Percentiles rank a stretch among this genome's conserved stretches.
Evolutionary conservation across 2,329 filamentous ascomycete species (phyloP).

Genomic region (Penicillium sp.): DNA sequence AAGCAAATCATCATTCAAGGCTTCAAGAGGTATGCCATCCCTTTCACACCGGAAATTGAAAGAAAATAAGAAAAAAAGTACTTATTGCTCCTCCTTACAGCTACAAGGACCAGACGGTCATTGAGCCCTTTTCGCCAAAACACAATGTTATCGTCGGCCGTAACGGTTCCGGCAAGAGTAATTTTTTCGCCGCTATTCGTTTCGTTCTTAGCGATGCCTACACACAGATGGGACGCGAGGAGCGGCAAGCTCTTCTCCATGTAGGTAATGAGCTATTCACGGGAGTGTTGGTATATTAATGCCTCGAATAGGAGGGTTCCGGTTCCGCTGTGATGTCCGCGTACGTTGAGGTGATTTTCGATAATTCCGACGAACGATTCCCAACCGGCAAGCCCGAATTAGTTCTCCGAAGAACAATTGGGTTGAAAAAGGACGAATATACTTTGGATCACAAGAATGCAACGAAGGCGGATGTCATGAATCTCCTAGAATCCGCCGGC

Average conservation of each 20-base stretch:
- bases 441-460: constrained; percentile 95
- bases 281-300: constrained; percentile 11
- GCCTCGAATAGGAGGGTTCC: constrained; percentile 68
- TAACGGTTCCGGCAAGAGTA: constrained; percentile 98
- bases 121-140: constrained; percentile 95
- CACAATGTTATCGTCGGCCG: constrained; percentile 98
- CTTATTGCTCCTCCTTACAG: constrained; percentile 42
- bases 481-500: constrained; percentile 89
- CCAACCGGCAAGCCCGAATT: constrained; percentile 89
- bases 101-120: constrained; percentile 99
- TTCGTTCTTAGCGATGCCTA: constrained; percentile 98
- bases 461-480: constrained; percentile 90
- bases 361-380: constrained; percentile 94
- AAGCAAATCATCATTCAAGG: constrained; percentile 99
- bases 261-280: constrained; percentile 31
- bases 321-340: constrained; percentile 98
- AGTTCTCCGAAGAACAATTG: constrained; percentile 87
- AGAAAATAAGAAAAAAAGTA: not conserved
- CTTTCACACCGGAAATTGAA: not conserved
- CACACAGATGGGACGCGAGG: constrained; percentile 90
- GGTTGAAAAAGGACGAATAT: constrained; percentile 97
- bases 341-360: constrained; percentile 99
- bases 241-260: constrained; percentile 92
- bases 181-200: constrained; percentile 98
- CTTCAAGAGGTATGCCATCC: constrained; percentile 80